Evolutionary conservation across 371 early-diverging fungal genomes (phyloP), one percentile per base, ranked within the genome.

Genomic region (Mortierella sp.): DNA sequence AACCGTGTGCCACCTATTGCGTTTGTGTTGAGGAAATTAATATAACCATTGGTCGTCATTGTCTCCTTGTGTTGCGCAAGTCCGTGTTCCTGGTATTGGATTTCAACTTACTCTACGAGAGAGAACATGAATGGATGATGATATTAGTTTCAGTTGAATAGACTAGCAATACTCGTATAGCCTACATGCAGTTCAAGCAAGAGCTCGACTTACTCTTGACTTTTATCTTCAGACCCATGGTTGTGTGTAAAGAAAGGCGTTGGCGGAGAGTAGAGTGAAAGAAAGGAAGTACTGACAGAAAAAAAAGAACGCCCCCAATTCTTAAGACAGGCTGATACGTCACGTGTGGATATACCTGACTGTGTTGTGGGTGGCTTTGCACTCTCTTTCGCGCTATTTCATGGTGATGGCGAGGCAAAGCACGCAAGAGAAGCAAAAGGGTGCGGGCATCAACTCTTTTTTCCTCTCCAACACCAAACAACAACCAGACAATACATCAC

Each of bases 1-100:
- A 14, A 82, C 78, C 31, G 80, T 74, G 54, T 86, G 82, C 86
- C 86, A 86, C 28, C 86, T 86, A 78, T 19, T 16, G 31, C 16
- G 50, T 57, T 45, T 10, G 19, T 52, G 2, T 13, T 10, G 50
- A n/a, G 9, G 42, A 70, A 8, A 45, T 21, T 21, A n/a, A 21
- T 45, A 19, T 45, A 38, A 24, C 6, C 16, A 24, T 70, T 44
- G n/a, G 19, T 28, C 14, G 21, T n/a, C 21, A 57, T 4, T 72
- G 3, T 52, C 63, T 45, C 7, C 21, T 31, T 16, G 0, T 71
- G 6, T 24, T 9, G 68, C 10, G 16, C 19, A n/a, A 55, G 19
- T 4, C n/a, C 50, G 6, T 63, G 19, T 19, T 63, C 63, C 19
- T 34, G 31, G 8, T 34, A 31, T 0, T 21, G 19, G 19, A 63